Evolutionary conservation across 2,329 filamentous ascomycete genomes (phyloP), one percentile per base, ranked within the genome.

Genomic region (Fusarium poae): DNA sequence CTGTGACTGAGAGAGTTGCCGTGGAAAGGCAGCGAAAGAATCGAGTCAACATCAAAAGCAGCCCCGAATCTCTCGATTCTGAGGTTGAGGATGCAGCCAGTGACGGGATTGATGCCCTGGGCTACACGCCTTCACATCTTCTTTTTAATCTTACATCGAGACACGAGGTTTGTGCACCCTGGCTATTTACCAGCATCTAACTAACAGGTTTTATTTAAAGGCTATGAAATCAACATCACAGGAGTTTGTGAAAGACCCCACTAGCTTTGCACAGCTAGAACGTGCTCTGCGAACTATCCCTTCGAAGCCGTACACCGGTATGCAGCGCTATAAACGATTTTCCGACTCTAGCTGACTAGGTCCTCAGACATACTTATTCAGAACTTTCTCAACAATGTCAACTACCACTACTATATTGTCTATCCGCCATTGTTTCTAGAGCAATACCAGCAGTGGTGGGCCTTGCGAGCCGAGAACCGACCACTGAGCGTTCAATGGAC

Each of bases 321-420:
- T 62, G 74, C 57, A 52, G 21, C 37, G n/a, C 35, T 13, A 16
- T 18, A 20, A 32, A n/a, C 34, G 46, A n/a, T 34, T 12, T n/a
- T 15, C n/a, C 25, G 34, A 18, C 42, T 13, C 23, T 23, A 44
- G 35, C 60, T 70, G 39, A 71, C 49, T 20, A 7, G 7, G 6
- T 8, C n/a, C 21, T 15, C n/a, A 81, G 79, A 81, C 58, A 70
- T 67, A 12, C 71, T 81, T 9, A 74, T 81, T 12, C 76, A 81
- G 39, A 79, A 79, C 65, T 81, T 81, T 53, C 68, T 81, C 16
- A 72, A 74, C 49, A 73, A 76, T 40, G 78, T 77, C 63, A 81
- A 81, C 60, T 80, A 74, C 50, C 79, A 80, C 60, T 78, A 79
- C 72, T 81, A 81, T 59, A 77, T 80, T 49, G 67, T 80, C 30